Evolutionary conservation across 1,284 basidiomycete species (phyloP), one percentile per base, ranked within the genome.

Genomic region (Apiotrichum montevideense): DNA sequence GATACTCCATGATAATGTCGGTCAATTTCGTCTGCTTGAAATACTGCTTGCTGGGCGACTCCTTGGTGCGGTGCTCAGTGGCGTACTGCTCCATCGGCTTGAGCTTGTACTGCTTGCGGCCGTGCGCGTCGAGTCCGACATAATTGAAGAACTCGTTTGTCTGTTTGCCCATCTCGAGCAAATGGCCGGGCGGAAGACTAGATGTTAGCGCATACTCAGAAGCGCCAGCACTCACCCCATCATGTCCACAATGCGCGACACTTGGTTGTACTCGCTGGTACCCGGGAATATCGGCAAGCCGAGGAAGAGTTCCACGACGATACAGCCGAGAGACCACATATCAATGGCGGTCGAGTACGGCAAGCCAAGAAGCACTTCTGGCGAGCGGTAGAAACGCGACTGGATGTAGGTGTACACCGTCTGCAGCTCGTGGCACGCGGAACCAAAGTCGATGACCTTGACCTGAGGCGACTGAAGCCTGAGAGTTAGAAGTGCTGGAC

Each of bases 331-430:
- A 48, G 92, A 96, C 96, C 96, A 99, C 85, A 98, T 87, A 75
- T 99, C 96, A 64, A 99, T 86, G 1, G 91, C 83, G 13, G 92
- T 86, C 37, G 87, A 94, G 76, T 99, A 98, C 4, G 94, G 87
- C 71, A 98, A 84, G 29, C 94, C 94, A 29, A 99, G 82, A 13
- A 99, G 81, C 33, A 99, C 96, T 78, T 99, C 96, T 4, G 95
- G 96, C 4, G 91, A 96, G 43, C 96, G 89, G 74, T 99, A 99
- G 80, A 98, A 98, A 50, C 95, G 85, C 8, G 94, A 97, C 74
- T 98, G 95, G 73, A 99, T 98, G 78, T 99, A 99, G 2, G 96
- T 98, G 75, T 98, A 98, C 46, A 98, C 94, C 5, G 95, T 99
- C 77, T 98, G 93, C 67, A 91, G 87, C 77, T 98, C 96, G 75